A percentile compares a stretch with the other conserved stretches of the same genome.
Evolutionary conservation across 805 yeast genomes (phyloP).

Genomic region (Sporopachydermia quercuum): DNA sequence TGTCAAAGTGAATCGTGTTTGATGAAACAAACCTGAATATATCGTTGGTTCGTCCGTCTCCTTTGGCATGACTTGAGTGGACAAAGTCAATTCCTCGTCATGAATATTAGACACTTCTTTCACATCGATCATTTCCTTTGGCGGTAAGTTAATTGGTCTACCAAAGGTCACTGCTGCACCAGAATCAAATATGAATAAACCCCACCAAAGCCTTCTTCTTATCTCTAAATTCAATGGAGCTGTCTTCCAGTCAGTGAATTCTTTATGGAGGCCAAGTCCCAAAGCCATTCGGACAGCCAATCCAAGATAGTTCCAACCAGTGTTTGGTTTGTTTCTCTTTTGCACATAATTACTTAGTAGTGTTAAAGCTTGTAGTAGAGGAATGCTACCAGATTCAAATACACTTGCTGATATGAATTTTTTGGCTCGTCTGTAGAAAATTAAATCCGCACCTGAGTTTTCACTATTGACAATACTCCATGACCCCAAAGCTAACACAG

Average conservation of each 20-base stretch:
- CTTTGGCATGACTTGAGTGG: slow-evolving; percentile 12
- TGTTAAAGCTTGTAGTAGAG: slow-evolving; percentile 36
- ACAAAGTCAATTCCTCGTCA: slow-evolving; percentile 24
- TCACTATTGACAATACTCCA: slow-evolving; percentile 47
- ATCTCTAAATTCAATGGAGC: slow-evolving; percentile 33
- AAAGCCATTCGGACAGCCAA: slow-evolving; percentile 52
- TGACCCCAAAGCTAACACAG: slow-evolving; percentile 52
- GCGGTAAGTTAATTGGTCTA: slow-evolving; percentile 42
- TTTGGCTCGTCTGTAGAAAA: slow-evolving; percentile 41
- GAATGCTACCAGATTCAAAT: slow-evolving; percentile 44
- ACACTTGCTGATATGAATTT: slow-evolving; percentile 28
- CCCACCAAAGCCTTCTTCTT: slow-evolving; percentile 57
- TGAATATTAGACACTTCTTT: slow-evolving; percentile 34
- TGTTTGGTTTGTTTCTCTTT: slow-evolving; percentile 49
- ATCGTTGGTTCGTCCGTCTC: slow-evolving; percentile 28
- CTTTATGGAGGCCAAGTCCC: slow-evolving; percentile 47
- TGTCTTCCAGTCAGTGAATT: slow-evolving; percentile 27
- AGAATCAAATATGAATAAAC: slow-evolving; percentile 45
- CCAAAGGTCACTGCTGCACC: slow-evolving; percentile 53
- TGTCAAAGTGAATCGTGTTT: slow-evolving; percentile 32
- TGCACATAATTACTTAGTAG: slow-evolving; percentile 46
- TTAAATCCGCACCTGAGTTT: slow-evolving; percentile 31
- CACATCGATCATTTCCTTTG: slow-evolving; percentile 30
- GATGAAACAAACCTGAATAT: slow-evolving; percentile 43
- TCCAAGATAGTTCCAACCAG: slow-evolving; percentile 57